phyloP scores from a whole-genome alignment of 2,329 filamentous ascomycete genomes.

The Cladophialophora chaetospira region DNA sequence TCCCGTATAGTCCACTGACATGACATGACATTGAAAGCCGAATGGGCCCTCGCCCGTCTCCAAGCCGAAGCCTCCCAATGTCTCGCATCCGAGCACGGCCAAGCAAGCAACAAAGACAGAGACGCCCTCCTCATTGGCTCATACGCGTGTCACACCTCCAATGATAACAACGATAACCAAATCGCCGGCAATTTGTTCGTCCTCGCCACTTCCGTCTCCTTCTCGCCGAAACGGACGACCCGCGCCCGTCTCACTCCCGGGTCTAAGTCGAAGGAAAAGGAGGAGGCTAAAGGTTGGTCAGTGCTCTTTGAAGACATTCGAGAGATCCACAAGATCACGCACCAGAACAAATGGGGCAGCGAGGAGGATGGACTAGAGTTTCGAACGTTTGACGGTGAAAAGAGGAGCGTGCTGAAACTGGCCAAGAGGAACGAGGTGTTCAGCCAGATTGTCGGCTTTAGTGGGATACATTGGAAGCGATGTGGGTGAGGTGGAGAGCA shows the following conservation, averaged over 20 bases:
- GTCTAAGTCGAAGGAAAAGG: neutral
- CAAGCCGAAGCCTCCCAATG: slow-evolving; percentile 15
- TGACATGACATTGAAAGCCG: slow-evolving; percentile 6
- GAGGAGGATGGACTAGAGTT: neutral
- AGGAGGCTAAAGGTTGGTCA: neutral
- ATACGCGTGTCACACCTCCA: neutral
- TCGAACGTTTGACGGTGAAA: neutral
- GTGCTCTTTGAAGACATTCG: neutral
- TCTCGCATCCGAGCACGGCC: neutral
- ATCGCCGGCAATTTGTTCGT: neutral
- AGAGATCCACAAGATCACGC: neutral
- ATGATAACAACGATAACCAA: neutral
- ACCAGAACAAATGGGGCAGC: neutral
- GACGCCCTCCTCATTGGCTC: neutral
- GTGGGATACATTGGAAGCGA: slow-evolving; percentile 17
- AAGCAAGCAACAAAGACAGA: neutral
- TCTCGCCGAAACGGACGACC: neutral
- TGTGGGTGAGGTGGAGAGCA: neutral
- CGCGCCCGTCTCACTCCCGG: neutral
- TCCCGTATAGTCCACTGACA: neutral
- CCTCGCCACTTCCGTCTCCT: neutral
- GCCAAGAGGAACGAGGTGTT: slow-evolving; percentile 16
- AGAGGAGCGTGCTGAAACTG: neutral
- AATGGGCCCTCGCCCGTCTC: slow-evolving; percentile 24
- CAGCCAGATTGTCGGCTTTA: slow-evolving; percentile 22